Percentiles rank a stretch among this genome's conserved stretches.
Evolutionary conservation across 2,329 filamentous ascomycete genomes (phyloP).

Genomic region (Simplicillium sp.): DNA sequence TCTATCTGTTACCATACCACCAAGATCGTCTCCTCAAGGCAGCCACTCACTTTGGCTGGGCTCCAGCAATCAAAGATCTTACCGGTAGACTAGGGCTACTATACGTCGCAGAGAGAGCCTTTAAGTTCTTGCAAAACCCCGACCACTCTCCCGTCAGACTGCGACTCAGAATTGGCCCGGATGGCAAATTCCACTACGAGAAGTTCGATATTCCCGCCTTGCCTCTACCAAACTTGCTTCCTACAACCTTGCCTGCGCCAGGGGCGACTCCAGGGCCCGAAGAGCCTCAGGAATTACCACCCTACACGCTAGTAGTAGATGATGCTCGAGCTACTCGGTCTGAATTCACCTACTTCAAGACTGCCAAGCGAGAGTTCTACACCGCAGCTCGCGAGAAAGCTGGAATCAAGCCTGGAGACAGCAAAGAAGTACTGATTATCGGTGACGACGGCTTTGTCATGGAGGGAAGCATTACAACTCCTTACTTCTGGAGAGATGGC

Average conservation of each 20-base stretch:
- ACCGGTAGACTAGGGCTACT: conserved; percentile 35
- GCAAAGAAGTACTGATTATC: conserved; percentile 67
- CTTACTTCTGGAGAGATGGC: conserved; percentile 66
- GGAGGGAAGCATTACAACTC: conserved; percentile 76
- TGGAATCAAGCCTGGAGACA: conserved; percentile 38
- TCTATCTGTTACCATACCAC: conserved; percentile 75
- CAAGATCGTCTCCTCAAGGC: conserved; percentile 66
- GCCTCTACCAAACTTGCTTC: conserved; percentile 46
- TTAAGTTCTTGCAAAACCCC: conserved; percentile 24
- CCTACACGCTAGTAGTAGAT: conserved; percentile 37
- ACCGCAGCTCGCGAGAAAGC: conserved; percentile 56
- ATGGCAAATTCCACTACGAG: conserved; percentile 37
- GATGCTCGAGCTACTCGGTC: conserved; percentile 29
- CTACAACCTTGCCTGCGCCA: conserved; percentile 41
- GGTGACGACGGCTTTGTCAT: conserved; percentile 53
- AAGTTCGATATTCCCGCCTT: conserved; percentile 24
- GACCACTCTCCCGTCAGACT: conserved; percentile 35
- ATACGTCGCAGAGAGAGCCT: conserved; percentile 20
- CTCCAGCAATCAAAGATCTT: conserved; percentile 31
- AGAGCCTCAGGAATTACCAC: conserved; percentile 16
- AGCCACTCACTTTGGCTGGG: conserved; percentile 47
- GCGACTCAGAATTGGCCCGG: conserved; percentile 41
- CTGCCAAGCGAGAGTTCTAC: conserved; percentile 65
- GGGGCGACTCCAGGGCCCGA: conserved; percentile 10
- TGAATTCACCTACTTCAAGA: conserved; percentile 79